These are phyloP conservation scores for Pelargonium fulgidum DNA, from an alignment of 441 rosid genomes.

Conservation along the genomic window DNA sequence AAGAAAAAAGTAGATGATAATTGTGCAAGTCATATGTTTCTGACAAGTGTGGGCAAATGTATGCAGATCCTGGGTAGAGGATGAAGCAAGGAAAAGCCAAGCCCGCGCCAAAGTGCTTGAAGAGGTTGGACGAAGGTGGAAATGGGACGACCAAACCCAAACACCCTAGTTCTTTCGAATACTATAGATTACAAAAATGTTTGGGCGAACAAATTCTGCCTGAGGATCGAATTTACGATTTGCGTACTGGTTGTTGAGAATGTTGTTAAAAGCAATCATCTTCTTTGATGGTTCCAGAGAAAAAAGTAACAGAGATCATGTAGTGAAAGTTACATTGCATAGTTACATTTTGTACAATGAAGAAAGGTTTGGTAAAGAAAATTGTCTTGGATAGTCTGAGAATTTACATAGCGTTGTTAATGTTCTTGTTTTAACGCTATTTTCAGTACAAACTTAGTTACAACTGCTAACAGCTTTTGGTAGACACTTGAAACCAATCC, in stretches of 20 bases:
- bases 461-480: too few species aligned
- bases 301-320: too few species aligned
- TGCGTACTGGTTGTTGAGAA: background rate
- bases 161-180: background rate
- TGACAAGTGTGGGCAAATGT: conserved; percentile 15
- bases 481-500: too few species aligned
- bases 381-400: too few species aligned
- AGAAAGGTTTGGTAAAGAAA: too few species aligned
- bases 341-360: too few species aligned
- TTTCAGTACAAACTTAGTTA: too few species aligned
- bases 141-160: conserved; percentile 52
- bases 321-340: too few species aligned
- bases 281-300: background rate
- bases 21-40: background rate
- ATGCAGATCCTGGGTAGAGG: conserved; percentile 89
- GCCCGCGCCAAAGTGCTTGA: conserved; percentile 80
- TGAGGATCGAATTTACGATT: too few species aligned
- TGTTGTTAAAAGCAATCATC: background rate
- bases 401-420: too few species aligned
- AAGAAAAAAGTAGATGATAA: background rate
- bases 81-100: conserved; percentile 85
- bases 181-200: background rate
- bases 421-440: too few species aligned
- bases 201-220: background rate
- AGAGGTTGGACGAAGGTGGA: conserved; percentile 83